Percentiles rank a stretch among this genome's conserved stretches.
Conservation (phyloP, 2,329 filamentous ascomycete species). For the Colletotrichum truncatum region DNA sequence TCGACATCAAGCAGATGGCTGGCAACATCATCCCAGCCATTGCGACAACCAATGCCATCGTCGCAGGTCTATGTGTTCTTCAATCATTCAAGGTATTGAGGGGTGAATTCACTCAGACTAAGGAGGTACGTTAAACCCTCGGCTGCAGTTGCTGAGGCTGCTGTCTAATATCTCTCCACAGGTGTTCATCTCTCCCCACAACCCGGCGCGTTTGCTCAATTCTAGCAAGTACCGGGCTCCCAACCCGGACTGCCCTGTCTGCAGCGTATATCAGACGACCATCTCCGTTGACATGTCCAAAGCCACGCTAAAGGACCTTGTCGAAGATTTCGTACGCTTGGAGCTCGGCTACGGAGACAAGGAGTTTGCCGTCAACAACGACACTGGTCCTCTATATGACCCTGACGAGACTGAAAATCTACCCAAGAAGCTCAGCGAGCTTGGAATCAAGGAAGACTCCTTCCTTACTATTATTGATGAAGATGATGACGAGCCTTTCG, state of each 20-base stretch:
- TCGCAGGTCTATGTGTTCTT: constrained; percentile 89
- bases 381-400: constrained; percentile 85
- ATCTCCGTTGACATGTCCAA: constrained; percentile 74
- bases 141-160: neutral
- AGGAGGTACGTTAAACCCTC: constrained; percentile 65
- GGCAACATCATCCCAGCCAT: constrained; percentile 99
- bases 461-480: constrained; percentile 90
- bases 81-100: constrained; percentile 91
- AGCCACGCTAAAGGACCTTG: constrained; percentile 81
- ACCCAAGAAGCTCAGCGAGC: constrained; percentile 78
- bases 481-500: constrained; percentile 76
- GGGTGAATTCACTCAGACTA: constrained; percentile 74
- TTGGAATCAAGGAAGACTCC: constrained; percentile 78
- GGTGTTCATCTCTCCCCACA: constrained; percentile 82
- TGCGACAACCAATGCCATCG: constrained; percentile 97
- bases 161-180: constrained; percentile 38
- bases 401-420: constrained; percentile 89
- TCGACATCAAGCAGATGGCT: constrained; percentile 99
- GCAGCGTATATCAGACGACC: constrained; percentile 75
- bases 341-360: constrained; percentile 80
- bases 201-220: constrained; percentile 64
- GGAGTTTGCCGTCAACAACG: constrained; percentile 81
- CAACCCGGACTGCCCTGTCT: constrained; percentile 85
- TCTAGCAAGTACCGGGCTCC: constrained; percentile 68
- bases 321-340: constrained; percentile 75